Evolutionary conservation across 2,329 filamentous ascomycete species (phyloP).

Genomic region (Teratosphaeria viscida): DNA sequence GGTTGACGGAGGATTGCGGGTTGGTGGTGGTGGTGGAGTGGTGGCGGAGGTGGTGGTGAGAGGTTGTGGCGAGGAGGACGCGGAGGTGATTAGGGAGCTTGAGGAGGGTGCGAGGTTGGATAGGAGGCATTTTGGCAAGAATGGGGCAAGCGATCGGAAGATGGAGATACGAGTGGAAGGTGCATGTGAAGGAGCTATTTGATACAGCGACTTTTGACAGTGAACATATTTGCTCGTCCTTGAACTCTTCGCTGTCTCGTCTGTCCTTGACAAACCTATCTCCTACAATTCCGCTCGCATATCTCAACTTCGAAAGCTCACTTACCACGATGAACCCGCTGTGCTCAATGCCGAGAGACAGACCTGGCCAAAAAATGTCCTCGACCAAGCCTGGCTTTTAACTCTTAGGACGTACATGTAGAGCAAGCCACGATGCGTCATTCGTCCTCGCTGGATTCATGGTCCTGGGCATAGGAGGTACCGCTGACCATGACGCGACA

Average conservation of each 20-base stretch:
- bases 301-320: too few species aligned
- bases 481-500: too few species aligned
- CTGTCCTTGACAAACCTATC: background rate
- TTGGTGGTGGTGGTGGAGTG: background rate
- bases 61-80: background rate
- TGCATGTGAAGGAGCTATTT: background rate
- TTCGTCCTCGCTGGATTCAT: too few species aligned
- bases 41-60: background rate
- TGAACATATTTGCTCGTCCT: background rate
- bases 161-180: background rate
- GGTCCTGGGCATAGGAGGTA: too few species aligned
- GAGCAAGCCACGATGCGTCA: too few species aligned
- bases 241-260: background rate
- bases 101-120: background rate
- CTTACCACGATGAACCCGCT: too few species aligned
- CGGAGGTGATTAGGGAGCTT: background rate
- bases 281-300: background rate
- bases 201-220: background rate
- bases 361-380: too few species aligned
- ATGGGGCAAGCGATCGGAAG: background rate
- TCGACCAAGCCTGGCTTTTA: too few species aligned
- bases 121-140: background rate
- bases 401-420: too few species aligned
- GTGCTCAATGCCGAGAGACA: too few species aligned
- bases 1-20: constrained; percentile 60